phyloP scores from a whole-genome alignment of 2,329 filamentous ascomycete genomes.

The Phialocephala subalpina region DNA sequence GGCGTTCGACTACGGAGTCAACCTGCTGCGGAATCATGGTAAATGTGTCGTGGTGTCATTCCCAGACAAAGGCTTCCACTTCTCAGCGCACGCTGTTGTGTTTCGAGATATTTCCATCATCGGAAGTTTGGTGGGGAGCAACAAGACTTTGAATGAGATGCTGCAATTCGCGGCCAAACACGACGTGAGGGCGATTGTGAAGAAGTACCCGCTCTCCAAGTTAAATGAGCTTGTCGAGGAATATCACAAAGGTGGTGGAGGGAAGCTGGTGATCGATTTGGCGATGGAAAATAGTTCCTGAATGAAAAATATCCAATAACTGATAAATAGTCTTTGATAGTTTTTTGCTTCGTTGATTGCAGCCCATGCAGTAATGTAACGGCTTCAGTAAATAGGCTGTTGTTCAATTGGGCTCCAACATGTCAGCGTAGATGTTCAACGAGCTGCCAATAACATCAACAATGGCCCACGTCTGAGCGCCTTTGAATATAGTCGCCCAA shows the following conservation, averaged over 20 bases:
- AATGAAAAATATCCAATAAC: neutral
- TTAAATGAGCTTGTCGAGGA: conserved; percentile 53
- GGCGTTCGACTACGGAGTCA: conserved; percentile 56
- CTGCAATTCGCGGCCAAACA: conserved; percentile 46
- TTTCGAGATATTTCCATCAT: conserved; percentile 53
- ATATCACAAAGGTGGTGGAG: conserved; percentile 53
- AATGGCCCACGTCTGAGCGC: conserved; percentile 23
- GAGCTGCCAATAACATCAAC: conserved; percentile 24
- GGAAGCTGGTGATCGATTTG: conserved; percentile 53
- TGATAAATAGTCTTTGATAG: no score
- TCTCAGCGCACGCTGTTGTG: conserved; percentile 52
- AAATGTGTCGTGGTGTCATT: conserved; percentile 56
- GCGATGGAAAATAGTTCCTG: conserved; percentile 3
- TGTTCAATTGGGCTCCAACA: conserved; percentile 18
- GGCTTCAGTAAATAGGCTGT: neutral
- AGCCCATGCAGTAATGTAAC: no score
- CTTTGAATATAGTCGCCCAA: conserved; percentile 25
- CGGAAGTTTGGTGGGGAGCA: conserved; percentile 52
- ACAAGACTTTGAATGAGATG: conserved; percentile 49
- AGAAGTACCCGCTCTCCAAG: conserved; percentile 44
- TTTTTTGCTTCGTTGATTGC: no score
- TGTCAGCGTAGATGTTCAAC: conserved; percentile 23
- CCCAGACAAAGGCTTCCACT: conserved; percentile 51
- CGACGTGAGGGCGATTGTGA: conserved; percentile 45
- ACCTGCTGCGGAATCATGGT: conserved; percentile 52